phyloP scores from a whole-genome alignment of 1,284 basidiomycete species.

The Moesziomyces sp. region DNA sequence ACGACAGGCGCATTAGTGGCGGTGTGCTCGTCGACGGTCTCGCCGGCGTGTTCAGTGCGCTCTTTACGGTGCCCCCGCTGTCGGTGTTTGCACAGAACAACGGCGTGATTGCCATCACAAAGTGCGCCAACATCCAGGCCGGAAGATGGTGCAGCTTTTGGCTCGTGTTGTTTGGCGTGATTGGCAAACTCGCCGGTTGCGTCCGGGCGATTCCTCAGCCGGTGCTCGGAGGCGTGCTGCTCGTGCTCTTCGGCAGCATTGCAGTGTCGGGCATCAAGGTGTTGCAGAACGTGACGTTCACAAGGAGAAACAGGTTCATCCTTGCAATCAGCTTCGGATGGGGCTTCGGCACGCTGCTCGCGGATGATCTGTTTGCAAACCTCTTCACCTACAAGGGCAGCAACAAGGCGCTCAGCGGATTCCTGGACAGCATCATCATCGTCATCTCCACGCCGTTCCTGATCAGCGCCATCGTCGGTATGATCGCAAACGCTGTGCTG shows the following conservation, averaged over 20 bases:
- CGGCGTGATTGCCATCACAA: conserved; percentile 69
- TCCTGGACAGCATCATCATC: conserved; percentile 82
- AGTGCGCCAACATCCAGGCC: conserved; percentile 56
- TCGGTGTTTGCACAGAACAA: conserved; percentile 87
- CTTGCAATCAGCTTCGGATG: conserved; percentile 73
- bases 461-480: conserved; percentile 73
- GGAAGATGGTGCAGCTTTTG: conserved; percentile 58
- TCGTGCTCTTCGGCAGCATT: conserved; percentile 69
- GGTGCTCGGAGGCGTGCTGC: conserved; percentile 77
- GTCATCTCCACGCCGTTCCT: conserved; percentile 74
- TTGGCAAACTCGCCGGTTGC: conserved; percentile 81
- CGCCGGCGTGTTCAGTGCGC: conserved; percentile 75
- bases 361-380: conserved; percentile 66
- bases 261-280: conserved; percentile 77
- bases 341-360: conserved; percentile 76
- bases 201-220: conserved; percentile 75
- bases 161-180: conserved; percentile 69
- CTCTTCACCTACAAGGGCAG: conserved; percentile 69
- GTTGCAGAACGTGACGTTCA: conserved; percentile 75
- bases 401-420: conserved; percentile 75
- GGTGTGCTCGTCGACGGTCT: conserved; percentile 80
- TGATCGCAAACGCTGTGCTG: conserved; percentile 53
- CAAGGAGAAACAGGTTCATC: conserved; percentile 80
- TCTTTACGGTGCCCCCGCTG: conserved; percentile 81
- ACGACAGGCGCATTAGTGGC: conserved; percentile 84